phyloP scores from a whole-genome alignment of 176 grass and related monocot species.

The Saccharum spontaneum region DNA sequence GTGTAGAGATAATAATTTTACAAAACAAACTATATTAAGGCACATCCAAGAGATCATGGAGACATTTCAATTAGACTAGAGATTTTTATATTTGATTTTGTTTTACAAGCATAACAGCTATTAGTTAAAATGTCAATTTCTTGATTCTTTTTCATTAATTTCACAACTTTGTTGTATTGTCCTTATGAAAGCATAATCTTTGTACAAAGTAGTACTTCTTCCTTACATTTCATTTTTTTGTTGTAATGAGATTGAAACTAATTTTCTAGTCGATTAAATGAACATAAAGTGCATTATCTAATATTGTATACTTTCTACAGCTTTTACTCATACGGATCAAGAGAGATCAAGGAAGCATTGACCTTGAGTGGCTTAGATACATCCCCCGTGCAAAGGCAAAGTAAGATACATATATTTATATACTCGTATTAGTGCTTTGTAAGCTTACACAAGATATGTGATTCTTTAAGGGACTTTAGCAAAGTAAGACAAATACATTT shows the following conservation, averaged over 20 bases:
- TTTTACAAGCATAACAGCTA: neutral
- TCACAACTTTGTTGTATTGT: neutral
- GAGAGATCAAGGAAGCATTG: neutral
- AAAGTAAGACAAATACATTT: too few relatives aligned
- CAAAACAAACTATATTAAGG: neutral
- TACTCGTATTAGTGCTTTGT: neutral
- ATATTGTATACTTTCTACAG: neutral
- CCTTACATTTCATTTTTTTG: neutral
- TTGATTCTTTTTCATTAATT: neutral
- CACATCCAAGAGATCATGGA: neutral
- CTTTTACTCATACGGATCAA: constrained; percentile 5
- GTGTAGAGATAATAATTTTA: neutral
- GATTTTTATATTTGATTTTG: neutral
- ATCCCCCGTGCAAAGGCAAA: neutral
- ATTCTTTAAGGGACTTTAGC: neutral
- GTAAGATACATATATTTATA: neutral
- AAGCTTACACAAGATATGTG: neutral
- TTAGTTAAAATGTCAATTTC: neutral
- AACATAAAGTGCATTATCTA: neutral
- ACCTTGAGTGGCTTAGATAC: neutral
- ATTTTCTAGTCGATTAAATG: neutral
- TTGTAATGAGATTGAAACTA: neutral
- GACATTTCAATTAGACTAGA: neutral
- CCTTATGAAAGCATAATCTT: neutral
- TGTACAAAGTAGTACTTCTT: neutral